A percentile compares a stretch with the other conserved stretches of the same genome.
phyloP scores from a whole-genome alignment of 371 early-diverging fungal genomes.

The Apophysomyces trapeziformis region DNA sequence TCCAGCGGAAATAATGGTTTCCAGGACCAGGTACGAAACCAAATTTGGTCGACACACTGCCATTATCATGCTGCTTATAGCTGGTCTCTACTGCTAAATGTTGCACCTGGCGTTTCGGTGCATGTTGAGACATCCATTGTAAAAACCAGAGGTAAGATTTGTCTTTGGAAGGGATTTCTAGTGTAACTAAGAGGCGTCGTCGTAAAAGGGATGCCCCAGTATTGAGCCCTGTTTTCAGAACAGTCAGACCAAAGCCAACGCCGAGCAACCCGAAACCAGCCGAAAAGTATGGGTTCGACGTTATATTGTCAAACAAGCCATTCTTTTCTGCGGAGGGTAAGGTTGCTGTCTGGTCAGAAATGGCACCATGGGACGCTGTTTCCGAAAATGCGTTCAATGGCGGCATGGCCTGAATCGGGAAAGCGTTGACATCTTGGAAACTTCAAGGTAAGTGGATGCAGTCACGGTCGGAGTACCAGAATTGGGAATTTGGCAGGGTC shows the following conservation, averaged over 20 bases:
- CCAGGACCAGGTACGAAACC: constrained; percentile 93
- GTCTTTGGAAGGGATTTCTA: constrained; percentile 95
- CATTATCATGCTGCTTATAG: constrained; percentile 90
- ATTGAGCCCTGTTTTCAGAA: constrained; percentile 74
- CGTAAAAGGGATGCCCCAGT: constrained; percentile 71
- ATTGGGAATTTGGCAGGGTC: too few relatives aligned
- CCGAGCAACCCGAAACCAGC: constrained; percentile 95
- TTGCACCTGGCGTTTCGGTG: constrained; percentile 62
- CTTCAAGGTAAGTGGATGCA: too few relatives aligned
- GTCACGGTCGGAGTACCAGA: too few relatives aligned
- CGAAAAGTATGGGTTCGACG: constrained; percentile 89
- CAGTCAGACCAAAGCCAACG: constrained; percentile 83
- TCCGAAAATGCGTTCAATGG: constrained; percentile 7
- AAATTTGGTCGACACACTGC: constrained; percentile 83
- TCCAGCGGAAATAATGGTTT: constrained; percentile 84
- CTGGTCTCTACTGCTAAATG: constrained; percentile 89
- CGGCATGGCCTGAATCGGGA: background rate
- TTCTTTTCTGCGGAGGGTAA: constrained; percentile 5
- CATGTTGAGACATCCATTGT: constrained; percentile 84
- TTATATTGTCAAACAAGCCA: constrained; percentile 35
- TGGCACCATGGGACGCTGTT: background rate
- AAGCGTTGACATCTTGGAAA: background rate
- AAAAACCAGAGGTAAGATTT: constrained; percentile 93
- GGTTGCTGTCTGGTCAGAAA: background rate
- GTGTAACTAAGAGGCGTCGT: constrained; percentile 83